Conservation (phyloP, 352 stramenopile species). For the Globisporangium orthogonon region DNA sequence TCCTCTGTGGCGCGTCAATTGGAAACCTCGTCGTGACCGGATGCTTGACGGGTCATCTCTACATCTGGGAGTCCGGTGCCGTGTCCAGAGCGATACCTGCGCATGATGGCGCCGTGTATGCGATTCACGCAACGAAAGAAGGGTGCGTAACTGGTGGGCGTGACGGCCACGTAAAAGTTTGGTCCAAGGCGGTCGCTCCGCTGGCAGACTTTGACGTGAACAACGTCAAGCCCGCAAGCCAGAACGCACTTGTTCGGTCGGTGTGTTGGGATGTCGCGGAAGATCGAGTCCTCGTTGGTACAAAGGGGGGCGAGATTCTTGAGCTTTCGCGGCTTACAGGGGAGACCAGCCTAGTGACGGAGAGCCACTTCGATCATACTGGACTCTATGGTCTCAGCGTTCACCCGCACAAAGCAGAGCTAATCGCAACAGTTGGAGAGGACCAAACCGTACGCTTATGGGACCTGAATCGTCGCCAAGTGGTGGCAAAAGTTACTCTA, state of each 20-base stretch:
- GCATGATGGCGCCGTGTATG: slow-evolving; percentile 62
- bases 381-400: slow-evolving; percentile 42
- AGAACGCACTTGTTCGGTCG: slow-evolving; percentile 38
- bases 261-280: slow-evolving; percentile 66
- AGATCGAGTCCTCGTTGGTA: slow-evolving; percentile 62
- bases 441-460: slow-evolving; percentile 68
- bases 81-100: slow-evolving; percentile 53
- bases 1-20: slow-evolving; percentile 59
- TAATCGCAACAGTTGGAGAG: slow-evolving; percentile 64
- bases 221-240: slow-evolving; percentile 40
- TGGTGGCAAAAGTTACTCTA: slow-evolving; percentile 49
- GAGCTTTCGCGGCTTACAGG: slow-evolving; percentile 63
- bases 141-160: slow-evolving; percentile 54
- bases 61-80: slow-evolving; percentile 61
- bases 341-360: slow-evolving; percentile 51
- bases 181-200: slow-evolving; percentile 37
- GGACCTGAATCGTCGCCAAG: slow-evolving; percentile 43
- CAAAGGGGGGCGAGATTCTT: slow-evolving; percentile 56
- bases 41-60: slow-evolving; percentile 57
- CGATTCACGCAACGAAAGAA: slow-evolving; percentile 42
- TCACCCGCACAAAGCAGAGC: slow-evolving; percentile 37
- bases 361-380: slow-evolving; percentile 49
- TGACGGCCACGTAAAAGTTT: slow-evolving; percentile 71
- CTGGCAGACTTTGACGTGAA: slow-evolving; percentile 60
- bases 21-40: slow-evolving; percentile 48